Base-by-base conservation (phyloP, 2,329 filamentous ascomycete species). In the Podosphaera aphanis region DNA sequence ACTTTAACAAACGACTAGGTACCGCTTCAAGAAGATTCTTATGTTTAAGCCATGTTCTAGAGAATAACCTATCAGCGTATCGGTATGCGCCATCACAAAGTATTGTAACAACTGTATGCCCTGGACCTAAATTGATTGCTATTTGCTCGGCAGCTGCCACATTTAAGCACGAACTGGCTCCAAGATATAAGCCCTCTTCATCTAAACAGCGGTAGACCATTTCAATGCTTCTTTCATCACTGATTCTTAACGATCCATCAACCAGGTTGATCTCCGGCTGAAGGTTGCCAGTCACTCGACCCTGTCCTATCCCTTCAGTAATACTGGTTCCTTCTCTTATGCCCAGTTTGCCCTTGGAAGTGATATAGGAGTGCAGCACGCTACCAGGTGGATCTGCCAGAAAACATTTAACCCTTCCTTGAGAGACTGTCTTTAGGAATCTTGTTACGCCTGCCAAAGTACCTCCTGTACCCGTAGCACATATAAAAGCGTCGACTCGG, bases 191-290 rank as follows among this genome's bases (percentile, higher is more conserved):
- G 1, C 90, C 90, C 61, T 98, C 90, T 64, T 95, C 85, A 57
- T 95, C 86, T 51, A 98, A 67, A 59, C 88, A 93, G 52, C 88
- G 70, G 66, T 95, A 98, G 39, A 98, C 84, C 90, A 94, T 95
- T 63, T 83, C 83, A 54, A 98, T 88, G 57, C 78, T 92, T 73
- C 93, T 86, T 66, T 90, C 85, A 60, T 98, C 90, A 49, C 75
- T 71, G 54, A 98, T 84, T 60, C 78, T 70, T 56, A 98, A 58
- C 31, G 84, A 83, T 48, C 79, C 86, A 63, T 95, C 90, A 15
- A 95, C 58, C 39, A 93, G 68, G 49, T 71, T 79, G 48, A 98
- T 71, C 57, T 98, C 90, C 3, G 81, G 82, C 62, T 74, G 68
- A 52, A 98, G 66, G 63, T 98, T 98, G 59, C 93, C 83, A n/a